Base-by-base conservation (phyloP, 176 grass and related monocot genomes). In the Cenchrus purpureus region DNA sequence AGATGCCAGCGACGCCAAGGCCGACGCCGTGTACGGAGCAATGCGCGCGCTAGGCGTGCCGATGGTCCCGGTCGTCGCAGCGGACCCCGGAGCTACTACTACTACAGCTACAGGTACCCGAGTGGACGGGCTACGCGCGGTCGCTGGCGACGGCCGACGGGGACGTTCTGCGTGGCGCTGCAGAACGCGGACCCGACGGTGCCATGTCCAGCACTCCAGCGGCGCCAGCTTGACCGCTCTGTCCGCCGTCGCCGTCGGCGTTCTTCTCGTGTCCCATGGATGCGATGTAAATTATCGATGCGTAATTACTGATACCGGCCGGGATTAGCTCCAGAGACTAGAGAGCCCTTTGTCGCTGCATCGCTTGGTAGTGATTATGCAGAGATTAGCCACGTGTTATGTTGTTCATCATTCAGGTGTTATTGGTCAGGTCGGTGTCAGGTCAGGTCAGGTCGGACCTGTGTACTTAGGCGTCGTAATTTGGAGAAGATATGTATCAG, bases 81-180 rank as follows among this genome's bases (percentile, higher is more conserved):
- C 52, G 17, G 50, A 86, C 51, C 43, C 55, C n/a, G 66, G 45
- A 0, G 50, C 12, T 25, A 25, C 78, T 64, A 86, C 51, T 50
- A 79, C 57, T 78, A 87, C 62, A 1, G 60, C 13, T 25, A 25
- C 25, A 25, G 25, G 25, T 16, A 80, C 31, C 53, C 31, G 7
- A 12, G 3, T 5, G 73, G 19, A 0, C 54, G 2, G 12, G 46
- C 16, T 1, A 12, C 4, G 73, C 61, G 74, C 76, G 84, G 84
- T 76, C 85, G 31, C 81, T 87, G 37, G 79, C 71, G 69, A 25
- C 25, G 25, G 25, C 25, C 25, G 25, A 76, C 79, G 54, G 94
- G 94, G 50, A 77, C 74, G 77, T 97, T 97, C 88, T 98, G 95
- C 82, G 92, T 98, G 72, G 95, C 95, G 17, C 84, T 83, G 9